These are phyloP conservation scores for Catunica adiposa DNA, from an alignment of 2,329 filamentous ascomycete species.

Conservation along the genomic window DNA sequence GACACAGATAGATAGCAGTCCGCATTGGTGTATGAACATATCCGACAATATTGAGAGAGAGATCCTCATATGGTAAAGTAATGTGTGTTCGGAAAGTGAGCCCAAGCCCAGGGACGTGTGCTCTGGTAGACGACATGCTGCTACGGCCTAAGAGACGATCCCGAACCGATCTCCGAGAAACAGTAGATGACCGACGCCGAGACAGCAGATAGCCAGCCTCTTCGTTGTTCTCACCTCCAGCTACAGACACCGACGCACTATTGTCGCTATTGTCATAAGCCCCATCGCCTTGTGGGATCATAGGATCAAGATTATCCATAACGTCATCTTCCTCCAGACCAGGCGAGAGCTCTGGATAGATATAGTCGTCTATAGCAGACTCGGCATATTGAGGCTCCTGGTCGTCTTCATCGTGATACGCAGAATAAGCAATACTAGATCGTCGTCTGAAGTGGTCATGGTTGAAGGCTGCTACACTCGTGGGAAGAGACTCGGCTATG, in stretches of 20 bases:
- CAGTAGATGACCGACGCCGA: conserved; percentile 45
- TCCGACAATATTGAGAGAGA: conserved; percentile 84
- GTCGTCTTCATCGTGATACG: conserved; percentile 20
- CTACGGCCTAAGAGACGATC: conserved; percentile 54
- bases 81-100: background rate
- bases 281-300: background rate
- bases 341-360: background rate
- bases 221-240: conserved; percentile 23
- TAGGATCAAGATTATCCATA: background rate
- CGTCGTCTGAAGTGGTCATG: conserved; percentile 68
- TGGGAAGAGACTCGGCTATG: conserved; percentile 88
- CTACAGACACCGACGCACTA: conserved; percentile 14
- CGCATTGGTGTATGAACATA: conserved; percentile 65
- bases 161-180: conserved; percentile 39
- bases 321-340: background rate
- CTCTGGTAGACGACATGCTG: conserved; percentile 49
- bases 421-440: conserved; percentile 38
- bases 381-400: conserved; percentile 19
- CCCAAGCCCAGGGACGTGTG: background rate
- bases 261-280: background rate
- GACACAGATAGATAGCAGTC: conserved; percentile 46
- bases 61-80: conserved; percentile 47
- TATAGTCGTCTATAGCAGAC: conserved; percentile 20
- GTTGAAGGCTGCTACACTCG: conserved; percentile 78
- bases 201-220: conserved; percentile 31